Evolutionary conservation across 1,139 yeast species (phyloP).

Genomic region (Scheffersomyces parashehatae): DNA sequence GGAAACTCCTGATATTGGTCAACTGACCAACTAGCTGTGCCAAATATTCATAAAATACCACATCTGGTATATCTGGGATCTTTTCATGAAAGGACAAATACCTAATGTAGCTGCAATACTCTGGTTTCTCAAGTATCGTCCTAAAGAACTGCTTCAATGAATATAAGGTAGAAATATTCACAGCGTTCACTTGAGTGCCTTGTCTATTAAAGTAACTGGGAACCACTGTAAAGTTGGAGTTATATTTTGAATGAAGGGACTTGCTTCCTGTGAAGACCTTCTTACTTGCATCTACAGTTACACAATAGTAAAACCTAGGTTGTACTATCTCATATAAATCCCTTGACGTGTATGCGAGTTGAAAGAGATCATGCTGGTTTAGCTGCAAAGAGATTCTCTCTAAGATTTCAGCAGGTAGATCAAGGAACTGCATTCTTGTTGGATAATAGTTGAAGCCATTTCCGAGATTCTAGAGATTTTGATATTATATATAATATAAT

Average conservation of each 20-base stretch:
- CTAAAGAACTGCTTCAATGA: constrained; percentile 15
- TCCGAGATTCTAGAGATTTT: too few species aligned
- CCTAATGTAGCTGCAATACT: constrained; percentile 4
- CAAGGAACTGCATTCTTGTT: background rate
- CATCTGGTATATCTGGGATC: constrained; percentile 14
- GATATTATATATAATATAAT: too few species aligned
- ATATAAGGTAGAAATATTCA: constrained; percentile 12
- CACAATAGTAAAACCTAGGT: constrained; percentile 10
- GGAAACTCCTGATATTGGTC: constrained; percentile 9
- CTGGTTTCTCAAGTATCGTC: constrained; percentile 2
- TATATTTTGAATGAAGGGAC: too few species aligned
- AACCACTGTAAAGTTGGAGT: too few species aligned
- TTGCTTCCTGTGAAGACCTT: too few species aligned
- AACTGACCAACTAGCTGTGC: constrained; percentile 6
- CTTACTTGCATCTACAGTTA: constrained; percentile 7
- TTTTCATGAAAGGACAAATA: constrained; percentile 8
- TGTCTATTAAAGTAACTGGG: background rate
- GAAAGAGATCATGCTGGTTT: constrained; percentile 13
- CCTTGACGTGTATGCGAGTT: constrained; percentile 10
- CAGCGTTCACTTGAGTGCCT: constrained; percentile 5
- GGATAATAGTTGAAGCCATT: too few species aligned
- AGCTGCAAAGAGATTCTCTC: constrained; percentile 9
- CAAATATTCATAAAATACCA: constrained; percentile 7
- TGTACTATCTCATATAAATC: constrained; percentile 6
- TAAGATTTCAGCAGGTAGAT: constrained; percentile 12